Evolutionary conservation across 164 flowering plant species (phyloP), one percentile per base, ranked within the genome.

Genomic region (Cinnamomum chago): DNA sequence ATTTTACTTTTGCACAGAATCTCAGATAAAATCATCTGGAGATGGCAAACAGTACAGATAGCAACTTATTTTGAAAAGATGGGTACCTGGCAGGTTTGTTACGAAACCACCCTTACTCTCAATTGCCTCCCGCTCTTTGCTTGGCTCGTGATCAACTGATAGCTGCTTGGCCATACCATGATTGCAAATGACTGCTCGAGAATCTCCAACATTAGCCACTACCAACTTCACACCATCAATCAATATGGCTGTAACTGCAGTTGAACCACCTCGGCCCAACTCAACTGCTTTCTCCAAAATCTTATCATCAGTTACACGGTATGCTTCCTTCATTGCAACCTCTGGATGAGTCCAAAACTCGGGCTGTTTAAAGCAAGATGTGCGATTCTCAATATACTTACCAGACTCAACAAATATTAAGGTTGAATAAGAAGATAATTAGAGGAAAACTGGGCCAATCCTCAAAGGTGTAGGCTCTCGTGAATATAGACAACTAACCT

Each of bases 41-140:
- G 1, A 23, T 64, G 28, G 22, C 67, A 64, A 11, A 11, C 23
- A 24, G 9, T 24, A 64, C 20, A 22, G 67, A 69, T 12, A n/a
- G n/a, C n/a, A n/a, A 47, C 10, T 68, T 30, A 72, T 2, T 28
- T 9, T 65, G 4, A 47, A 62, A 71, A 65, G 25, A 64, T 23
- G 12, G 23, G 68, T 81, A 92, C 98, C 97, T 83, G 97, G 97
- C 71, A 90, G 80, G 55, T 86, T 90, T 28, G 97, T 81, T 23
- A 95, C 94, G 78, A 92, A 95, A 28, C 99, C 99, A 70, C 99
- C 99, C 81, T 85, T 88, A 72, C 80, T 73, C 84, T 93, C 97
- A 70, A 93, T 92, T 14, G 18, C 65, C 30, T 84, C 58, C 73
- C 84, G 84, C 75, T 93, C 99, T 24, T 15, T 78, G 82, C 84